Conservation (phyloP, 2,329 filamentous ascomycete species). For the Aureobasidium sp. region DNA sequence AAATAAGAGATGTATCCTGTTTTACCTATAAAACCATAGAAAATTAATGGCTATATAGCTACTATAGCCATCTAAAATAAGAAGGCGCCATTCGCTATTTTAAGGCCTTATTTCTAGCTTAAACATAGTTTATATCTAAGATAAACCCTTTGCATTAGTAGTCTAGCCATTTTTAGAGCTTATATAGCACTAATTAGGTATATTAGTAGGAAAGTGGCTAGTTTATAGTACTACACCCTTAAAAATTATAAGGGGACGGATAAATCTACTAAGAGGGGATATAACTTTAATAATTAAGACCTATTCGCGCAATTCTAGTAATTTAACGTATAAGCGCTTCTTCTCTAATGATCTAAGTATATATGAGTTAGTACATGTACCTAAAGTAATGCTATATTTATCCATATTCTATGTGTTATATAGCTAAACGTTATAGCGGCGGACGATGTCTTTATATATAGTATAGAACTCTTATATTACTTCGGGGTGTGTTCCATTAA, state of each 20-base stretch:
- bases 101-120: background rate
- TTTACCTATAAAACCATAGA: background rate
- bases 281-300: background rate
- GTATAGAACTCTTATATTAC: constrained; percentile 1
- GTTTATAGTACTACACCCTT: background rate
- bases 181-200: background rate
- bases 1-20: background rate
- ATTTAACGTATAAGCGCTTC: constrained; percentile 7
- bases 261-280: background rate
- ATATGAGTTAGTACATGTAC: background rate
- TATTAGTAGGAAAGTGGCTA: background rate
- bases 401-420: constrained; percentile 1
- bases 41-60: background rate
- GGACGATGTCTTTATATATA: background rate
- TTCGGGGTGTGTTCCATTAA: constrained; percentile 4
- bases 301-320: background rate
- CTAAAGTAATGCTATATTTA: constrained; percentile 1
- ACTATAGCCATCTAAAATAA: background rate
- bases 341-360: background rate
- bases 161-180: background rate
- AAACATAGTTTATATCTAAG: background rate
- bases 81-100: background rate
- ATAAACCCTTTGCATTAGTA: background rate
- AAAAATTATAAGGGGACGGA: constrained; percentile 7
- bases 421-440: background rate